Evolutionary conservation across 306 rosid genomes (phyloP).

Genomic region (Pyrus betulifolia): DNA sequence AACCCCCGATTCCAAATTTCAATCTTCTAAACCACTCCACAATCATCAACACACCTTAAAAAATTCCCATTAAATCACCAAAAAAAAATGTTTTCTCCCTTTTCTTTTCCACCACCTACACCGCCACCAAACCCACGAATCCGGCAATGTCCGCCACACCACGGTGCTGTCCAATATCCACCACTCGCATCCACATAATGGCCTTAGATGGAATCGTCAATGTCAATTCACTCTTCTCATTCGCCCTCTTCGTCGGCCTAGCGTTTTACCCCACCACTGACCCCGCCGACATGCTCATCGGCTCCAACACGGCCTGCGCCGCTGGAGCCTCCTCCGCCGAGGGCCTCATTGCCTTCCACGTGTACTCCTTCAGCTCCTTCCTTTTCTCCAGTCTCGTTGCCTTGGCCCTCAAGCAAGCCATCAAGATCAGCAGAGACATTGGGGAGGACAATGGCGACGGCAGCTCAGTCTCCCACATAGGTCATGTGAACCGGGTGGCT

Average conservation of each 20-base stretch:
- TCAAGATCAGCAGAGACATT: slow-evolving; percentile 23
- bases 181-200: slow-evolving; percentile 65
- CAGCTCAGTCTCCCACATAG: slow-evolving; percentile 2
- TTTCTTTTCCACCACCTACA: neutral
- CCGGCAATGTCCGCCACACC: slow-evolving; percentile 39
- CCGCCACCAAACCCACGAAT: neutral
- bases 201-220: slow-evolving; percentile 82
- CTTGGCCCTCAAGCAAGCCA: slow-evolving; percentile 64
- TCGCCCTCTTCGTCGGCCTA: slow-evolving; percentile 81
- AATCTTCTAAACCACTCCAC: slow-evolving; percentile 24
- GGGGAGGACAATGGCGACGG: neutral
- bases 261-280: slow-evolving; percentile 44
- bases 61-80: neutral
- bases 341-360: slow-evolving; percentile 53
- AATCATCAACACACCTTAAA: neutral
- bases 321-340: slow-evolving; percentile 39
- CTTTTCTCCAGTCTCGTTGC: slow-evolving; percentile 94
- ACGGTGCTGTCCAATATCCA: slow-evolving; percentile 22
- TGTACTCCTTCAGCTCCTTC: slow-evolving; percentile 84
- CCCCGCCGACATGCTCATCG: slow-evolving; percentile 33
- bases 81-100: neutral
- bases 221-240: slow-evolving; percentile 78
- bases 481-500: slow-evolving; percentile 34
- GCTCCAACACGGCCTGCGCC: slow-evolving; percentile 18
- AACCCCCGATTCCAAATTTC: neutral